A percentile compares a stretch with the other conserved stretches of the same genome.
These are phyloP conservation scores for Magnaporthiopsis rhizophila DNA, from an alignment of 2,329 filamentous ascomycete genomes.

Conservation along the genomic window DNA sequence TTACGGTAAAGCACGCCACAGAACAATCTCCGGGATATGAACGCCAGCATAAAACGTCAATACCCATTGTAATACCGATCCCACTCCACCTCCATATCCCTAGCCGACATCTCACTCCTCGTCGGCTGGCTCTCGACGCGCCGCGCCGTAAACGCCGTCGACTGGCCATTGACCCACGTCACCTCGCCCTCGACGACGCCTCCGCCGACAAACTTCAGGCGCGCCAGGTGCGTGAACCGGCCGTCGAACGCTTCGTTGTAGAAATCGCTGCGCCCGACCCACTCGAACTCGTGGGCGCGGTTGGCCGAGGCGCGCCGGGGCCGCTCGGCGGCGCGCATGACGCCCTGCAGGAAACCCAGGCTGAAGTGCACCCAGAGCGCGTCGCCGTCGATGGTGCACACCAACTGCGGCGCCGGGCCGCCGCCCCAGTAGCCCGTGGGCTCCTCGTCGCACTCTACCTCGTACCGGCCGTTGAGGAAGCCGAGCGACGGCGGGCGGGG, in stretches of 20 bases:
- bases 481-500: not conserved
- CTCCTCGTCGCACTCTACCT: not conserved
- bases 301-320: not conserved
- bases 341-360: constrained; percentile 4
- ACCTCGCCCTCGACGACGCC: constrained; percentile 3
- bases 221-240: not conserved
- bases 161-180: not conserved
- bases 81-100: not conserved
- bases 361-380: constrained; percentile 5
- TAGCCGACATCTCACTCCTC: not conserved
- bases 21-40: too few species aligned
- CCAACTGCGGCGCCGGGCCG: not conserved
- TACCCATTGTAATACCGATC: not conserved
- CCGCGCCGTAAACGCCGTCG: not conserved
- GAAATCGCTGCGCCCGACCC: not conserved
- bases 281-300: not conserved
- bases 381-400: constrained; percentile 5
- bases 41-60: too few species aligned
- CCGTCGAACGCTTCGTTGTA: constrained; percentile 1
- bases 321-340: not conserved
- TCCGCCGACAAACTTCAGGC: not conserved
- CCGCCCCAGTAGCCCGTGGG: not conserved
- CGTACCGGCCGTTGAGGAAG: constrained; percentile 6
- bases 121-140: constrained; percentile 1
- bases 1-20: not conserved